phyloP scores from a whole-genome alignment of 2,329 filamentous ascomycete genomes.

The Aureobasidium namibiae region DNA sequence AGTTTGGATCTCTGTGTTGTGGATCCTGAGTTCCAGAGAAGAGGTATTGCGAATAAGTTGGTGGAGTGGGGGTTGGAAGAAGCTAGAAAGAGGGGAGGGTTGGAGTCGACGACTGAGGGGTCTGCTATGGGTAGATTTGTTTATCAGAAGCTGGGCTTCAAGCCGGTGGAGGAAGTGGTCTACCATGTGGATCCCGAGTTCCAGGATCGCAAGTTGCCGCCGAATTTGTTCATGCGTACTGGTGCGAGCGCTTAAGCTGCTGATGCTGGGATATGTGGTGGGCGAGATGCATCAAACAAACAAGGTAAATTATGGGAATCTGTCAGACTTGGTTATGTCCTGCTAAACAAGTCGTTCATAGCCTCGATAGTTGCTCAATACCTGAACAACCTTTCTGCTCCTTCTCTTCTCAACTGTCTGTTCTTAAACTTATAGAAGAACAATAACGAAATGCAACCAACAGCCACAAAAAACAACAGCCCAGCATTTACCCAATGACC shows the following conservation, averaged over 20 bases:
- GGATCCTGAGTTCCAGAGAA: constrained; percentile 45
- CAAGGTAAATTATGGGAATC: not conserved
- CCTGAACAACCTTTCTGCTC: constrained; percentile 9
- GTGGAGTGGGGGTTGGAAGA: constrained; percentile 28
- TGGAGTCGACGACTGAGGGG: constrained; percentile 31
- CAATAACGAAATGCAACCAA: constrained; percentile 46
- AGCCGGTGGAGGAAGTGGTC: constrained; percentile 24
- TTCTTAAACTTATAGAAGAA: constrained; percentile 48
- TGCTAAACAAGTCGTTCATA: not conserved
- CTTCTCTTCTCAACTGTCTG: constrained; percentile 16
- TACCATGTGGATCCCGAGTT: constrained; percentile 29
- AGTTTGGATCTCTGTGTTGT: constrained; percentile 46
- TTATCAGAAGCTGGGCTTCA: constrained; percentile 27
- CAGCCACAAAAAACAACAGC: constrained; percentile 50
- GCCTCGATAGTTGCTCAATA: not conserved
- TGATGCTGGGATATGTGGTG: too few relatives aligned
- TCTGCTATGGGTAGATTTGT: constrained; percentile 28
- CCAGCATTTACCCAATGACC: constrained; percentile 62
- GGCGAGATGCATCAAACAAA: too few relatives aligned
- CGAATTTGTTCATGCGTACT: constrained; percentile 30
- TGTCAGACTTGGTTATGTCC: not conserved
- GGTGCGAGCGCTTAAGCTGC: constrained; percentile 9
- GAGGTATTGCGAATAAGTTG: constrained; percentile 29
- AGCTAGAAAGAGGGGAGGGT: constrained; percentile 25
- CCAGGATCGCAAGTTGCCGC: constrained; percentile 22